These are phyloP conservation scores for Plasmopara viticola DNA, from an alignment of 352 stramenopile genomes.

Conservation along the genomic window DNA sequence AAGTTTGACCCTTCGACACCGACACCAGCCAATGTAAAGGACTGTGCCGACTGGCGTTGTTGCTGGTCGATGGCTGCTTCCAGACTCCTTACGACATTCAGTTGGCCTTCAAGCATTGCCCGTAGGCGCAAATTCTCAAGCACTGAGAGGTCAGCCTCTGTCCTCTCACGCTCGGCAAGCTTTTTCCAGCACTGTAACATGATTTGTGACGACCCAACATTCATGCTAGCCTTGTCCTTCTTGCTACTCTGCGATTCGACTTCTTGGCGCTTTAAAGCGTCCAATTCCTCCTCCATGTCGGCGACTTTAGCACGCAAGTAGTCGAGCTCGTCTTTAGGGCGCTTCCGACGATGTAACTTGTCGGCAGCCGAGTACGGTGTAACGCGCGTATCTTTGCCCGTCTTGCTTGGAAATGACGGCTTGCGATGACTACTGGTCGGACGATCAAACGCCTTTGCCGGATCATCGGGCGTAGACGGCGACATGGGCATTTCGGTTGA, in stretches of 20 bases:
- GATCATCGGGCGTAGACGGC: background rate
- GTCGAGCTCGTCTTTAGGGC: slow-evolving; percentile 34
- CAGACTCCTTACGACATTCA: slow-evolving; percentile 25
- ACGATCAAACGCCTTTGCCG: background rate
- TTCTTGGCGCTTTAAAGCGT: slow-evolving; percentile 7
- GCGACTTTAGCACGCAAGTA: slow-evolving; percentile 29
- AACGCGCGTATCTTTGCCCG: slow-evolving; percentile 12
- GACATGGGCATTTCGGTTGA: background rate
- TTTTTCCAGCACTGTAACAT: slow-evolving; percentile 24
- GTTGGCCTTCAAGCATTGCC: slow-evolving; percentile 25
- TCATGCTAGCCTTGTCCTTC: background rate
- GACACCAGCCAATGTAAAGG: slow-evolving; percentile 3
- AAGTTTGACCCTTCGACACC: background rate
- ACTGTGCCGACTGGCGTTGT: slow-evolving; percentile 21
- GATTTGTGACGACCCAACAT: slow-evolving; percentile 5
- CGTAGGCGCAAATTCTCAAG: slow-evolving; percentile 28
- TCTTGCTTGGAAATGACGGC: slow-evolving; percentile 5
- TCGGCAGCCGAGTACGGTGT: slow-evolving; percentile 14
- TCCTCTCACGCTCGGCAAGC: slow-evolving; percentile 25
- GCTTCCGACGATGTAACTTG: slow-evolving; percentile 25
- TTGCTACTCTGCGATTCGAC: slow-evolving; percentile 12
- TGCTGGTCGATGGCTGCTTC: slow-evolving; percentile 30
- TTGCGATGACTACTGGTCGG: background rate
- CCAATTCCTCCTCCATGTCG: slow-evolving; percentile 30
- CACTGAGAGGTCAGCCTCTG: slow-evolving; percentile 19